Conservation (phyloP, 306 rosid genomes). For the Sesbania bispinosa region DNA sequence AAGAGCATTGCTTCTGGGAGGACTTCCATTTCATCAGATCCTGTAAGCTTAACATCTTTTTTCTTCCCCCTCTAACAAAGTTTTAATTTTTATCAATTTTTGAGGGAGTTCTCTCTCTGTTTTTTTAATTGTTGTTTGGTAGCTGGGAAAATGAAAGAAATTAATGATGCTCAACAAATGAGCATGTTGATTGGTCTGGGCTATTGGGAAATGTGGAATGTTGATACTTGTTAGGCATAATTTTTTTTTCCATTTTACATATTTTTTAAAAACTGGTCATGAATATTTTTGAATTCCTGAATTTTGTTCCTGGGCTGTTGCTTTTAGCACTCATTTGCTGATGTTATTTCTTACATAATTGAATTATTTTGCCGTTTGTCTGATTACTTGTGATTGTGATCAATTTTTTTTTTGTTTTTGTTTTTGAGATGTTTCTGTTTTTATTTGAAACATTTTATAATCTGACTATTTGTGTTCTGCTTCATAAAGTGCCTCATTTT, state of each 20-base stretch:
- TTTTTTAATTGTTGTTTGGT: not conserved
- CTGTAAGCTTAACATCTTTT: conserved; percentile 47
- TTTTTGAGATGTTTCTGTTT: not conserved
- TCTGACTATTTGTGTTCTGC: not conserved
- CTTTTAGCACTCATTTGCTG: not conserved
- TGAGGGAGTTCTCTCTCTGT: not conserved
- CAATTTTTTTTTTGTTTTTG: not conserved
- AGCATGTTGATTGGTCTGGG: not conserved
- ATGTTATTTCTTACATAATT: not conserved
- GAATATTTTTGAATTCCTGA: not conserved
- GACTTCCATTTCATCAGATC: conserved; percentile 85
- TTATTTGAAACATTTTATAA: not conserved
- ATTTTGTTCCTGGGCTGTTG: not conserved
- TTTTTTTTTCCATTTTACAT: not conserved
- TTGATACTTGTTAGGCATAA: not conserved
- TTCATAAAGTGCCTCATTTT: not conserved
- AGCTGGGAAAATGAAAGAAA: not conserved
- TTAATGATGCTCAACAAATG: not conserved
- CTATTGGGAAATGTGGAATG: not conserved
- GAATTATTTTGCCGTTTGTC: not conserved
- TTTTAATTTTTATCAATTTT: not conserved
- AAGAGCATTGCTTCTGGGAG: conserved; percentile 99
- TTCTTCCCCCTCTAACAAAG: not conserved
- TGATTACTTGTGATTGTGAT: not conserved
- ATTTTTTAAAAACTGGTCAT: not conserved